These are phyloP conservation scores for Candida tallmaniae DNA, from an alignment of 805 yeast genomes.

Conservation along the genomic window DNA sequence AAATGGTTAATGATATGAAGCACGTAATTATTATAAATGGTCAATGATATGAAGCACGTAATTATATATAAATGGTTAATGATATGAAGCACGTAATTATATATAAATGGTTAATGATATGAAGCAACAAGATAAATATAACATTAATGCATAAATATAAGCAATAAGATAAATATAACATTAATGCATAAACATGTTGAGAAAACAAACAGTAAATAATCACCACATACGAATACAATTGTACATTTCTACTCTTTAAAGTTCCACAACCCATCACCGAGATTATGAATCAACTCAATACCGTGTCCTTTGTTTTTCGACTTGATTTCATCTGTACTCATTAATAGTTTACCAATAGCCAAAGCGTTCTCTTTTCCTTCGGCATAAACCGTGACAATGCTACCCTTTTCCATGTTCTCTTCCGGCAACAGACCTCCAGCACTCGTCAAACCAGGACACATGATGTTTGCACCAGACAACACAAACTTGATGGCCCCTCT, in stretches of 20 bases:
- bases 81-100: no score
- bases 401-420: conserved; percentile 57
- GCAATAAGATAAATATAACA: no score
- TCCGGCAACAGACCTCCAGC: conserved; percentile 82
- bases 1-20: no score
- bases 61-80: no score
- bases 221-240: no score
- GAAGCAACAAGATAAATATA: no score
- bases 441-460: conserved; percentile 94
- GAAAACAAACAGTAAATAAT: no score
- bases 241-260: conserved; percentile 40
- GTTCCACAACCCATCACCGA: conserved; percentile 88
- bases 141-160: no score
- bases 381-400: conserved; percentile 80
- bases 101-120: no score
- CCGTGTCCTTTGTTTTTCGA: conserved; percentile 83
- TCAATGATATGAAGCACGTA: no score
- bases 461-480: conserved; percentile 91
- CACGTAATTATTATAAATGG: no score
- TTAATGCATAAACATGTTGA: no score
- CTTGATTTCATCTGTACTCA: conserved; percentile 89
- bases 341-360: conserved; percentile 81
- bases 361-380: conserved; percentile 90
- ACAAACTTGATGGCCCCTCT: conserved; percentile 96
- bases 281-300: conserved; percentile 73